Base-by-base conservation (phyloP, 2,329 filamentous ascomycete species). In the Dactylellina haptotyla region DNA sequence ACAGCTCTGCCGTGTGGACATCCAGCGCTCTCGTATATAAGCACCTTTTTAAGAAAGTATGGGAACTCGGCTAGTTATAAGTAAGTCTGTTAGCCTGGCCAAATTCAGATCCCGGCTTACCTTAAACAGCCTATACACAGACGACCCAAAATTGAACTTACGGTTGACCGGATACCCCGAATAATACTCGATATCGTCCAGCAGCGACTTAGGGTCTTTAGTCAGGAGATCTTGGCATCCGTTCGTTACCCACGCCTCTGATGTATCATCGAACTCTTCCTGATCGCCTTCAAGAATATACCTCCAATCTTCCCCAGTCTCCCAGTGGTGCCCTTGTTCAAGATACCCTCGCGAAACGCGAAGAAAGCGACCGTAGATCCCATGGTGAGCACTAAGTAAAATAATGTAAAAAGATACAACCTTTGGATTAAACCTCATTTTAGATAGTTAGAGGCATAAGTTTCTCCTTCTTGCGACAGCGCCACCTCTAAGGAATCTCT, bases 251-350 rank as follows among this genome's bases (percentile, higher is more conserved):
- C 43, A 46, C 3, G 6, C 43, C 12, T 46, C 20, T 4, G 43
- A 46, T 25, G 43, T 46, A 46, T 46, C 43, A 5, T 46, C 43
- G 25, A 46, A 16, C 43, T 46, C 16, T 46, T 46, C 39, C 18
- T 46, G n/a, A 4, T 20, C 20, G 12, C 20, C 43, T 46, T 46
- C 43, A 23, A 20, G 43, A 25, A 46, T 46, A 46, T 46, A 46
- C 10, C 43, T 14, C 6, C 16, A 46, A 12, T 20, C 16, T 23
- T 46, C 43, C 25, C 43, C 43, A 18, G 43, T 46, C 25, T 46
- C 43, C 43, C 43, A 46, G 12, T 46, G 43, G 10, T 46, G 18
- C 12, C 43, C 43, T 9, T 20, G 18, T 18, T 46, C 16, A 5
- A 46, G 10, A 18, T 3, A 23, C 8, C 43, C 43, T 5, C 43